These are phyloP conservation scores for Furcasterigmium sp. DNA, from an alignment of 2,329 filamentous ascomycete species.

Conservation along the genomic window DNA sequence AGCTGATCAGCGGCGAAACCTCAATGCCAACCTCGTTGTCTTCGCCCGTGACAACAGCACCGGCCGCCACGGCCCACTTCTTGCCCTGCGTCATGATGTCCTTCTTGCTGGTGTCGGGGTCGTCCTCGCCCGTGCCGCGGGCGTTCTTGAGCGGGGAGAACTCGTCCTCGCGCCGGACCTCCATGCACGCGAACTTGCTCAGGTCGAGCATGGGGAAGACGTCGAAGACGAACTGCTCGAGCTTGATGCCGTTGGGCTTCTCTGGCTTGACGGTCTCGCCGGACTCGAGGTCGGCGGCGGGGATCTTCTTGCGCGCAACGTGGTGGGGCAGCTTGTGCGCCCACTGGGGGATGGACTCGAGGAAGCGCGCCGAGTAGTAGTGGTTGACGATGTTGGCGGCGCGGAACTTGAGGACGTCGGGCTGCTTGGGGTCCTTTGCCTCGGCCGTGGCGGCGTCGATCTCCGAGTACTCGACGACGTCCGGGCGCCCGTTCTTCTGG, in stretches of 20 bases:
- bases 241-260: slow-evolving; percentile 96
- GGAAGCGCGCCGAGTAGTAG: slow-evolving; percentile 94
- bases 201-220: slow-evolving; percentile 88
- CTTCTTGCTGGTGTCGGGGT: slow-evolving; percentile 84
- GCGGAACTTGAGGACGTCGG: slow-evolving; percentile 84
- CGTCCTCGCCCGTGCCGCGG: slow-evolving; percentile 80
- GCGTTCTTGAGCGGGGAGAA: slow-evolving; percentile 96
- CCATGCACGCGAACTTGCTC: slow-evolving; percentile 88
- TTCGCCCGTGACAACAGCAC: slow-evolving; percentile 67
- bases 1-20: slow-evolving; percentile 89
- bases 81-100: slow-evolving; percentile 89
- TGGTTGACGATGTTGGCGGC: slow-evolving; percentile 99
- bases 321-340: slow-evolving; percentile 85
- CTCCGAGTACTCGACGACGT: slow-evolving; percentile 98
- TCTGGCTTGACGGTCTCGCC: slow-evolving; percentile 83
- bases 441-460: slow-evolving; percentile 87
- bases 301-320: slow-evolving; percentile 98
- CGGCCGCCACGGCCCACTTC: slow-evolving; percentile 77
- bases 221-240: slow-evolving; percentile 99
- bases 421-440: slow-evolving; percentile 77
- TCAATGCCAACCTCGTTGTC: slow-evolving; percentile 66
- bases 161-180: slow-evolving; percentile 94
- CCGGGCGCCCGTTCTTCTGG: slow-evolving; percentile 90
- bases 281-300: slow-evolving; percentile 68
- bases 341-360: slow-evolving; percentile 86